A percentile compares a stretch with the other conserved stretches of the same genome.
These are phyloP conservation scores for Aegle marmelos DNA, from an alignment of 345 rosid genomes.

Conservation along the genomic window DNA sequence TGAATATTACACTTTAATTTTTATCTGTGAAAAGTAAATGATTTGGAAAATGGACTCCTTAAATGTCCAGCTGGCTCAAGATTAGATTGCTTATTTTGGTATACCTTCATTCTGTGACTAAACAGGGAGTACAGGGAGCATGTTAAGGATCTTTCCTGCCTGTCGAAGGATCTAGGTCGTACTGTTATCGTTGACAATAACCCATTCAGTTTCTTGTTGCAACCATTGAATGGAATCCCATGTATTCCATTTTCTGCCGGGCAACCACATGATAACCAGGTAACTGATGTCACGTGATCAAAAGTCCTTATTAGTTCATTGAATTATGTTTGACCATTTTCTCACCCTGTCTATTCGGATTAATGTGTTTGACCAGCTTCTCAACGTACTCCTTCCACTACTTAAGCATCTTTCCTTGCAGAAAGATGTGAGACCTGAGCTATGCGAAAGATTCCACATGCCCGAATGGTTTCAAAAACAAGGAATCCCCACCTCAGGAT, in stretches of 20 bases:
- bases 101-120: background rate
- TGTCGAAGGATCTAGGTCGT: conserved; percentile 70
- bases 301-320: background rate
- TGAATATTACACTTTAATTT: background rate
- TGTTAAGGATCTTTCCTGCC: conserved; percentile 85
- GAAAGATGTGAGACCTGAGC: conserved; percentile 72
- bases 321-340: conserved; percentile 1
- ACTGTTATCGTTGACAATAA: conserved; percentile 92
- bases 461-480: conserved; percentile 95
- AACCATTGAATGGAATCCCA: conserved; percentile 95
- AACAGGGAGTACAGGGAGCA: conserved; percentile 80
- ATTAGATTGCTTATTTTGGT: background rate
- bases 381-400: conserved; percentile 88
- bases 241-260: conserved; percentile 87
- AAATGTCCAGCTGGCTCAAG: background rate
- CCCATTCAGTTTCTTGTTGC: conserved; percentile 94
- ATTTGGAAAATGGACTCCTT: background rate
- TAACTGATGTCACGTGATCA: conserved; percentile 6
- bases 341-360: background rate
- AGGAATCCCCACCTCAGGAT: conserved; percentile 72
- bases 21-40: background rate
- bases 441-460: conserved; percentile 81
- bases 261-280: conserved; percentile 81
- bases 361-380: conserved; percentile 53
- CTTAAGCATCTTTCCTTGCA: conserved; percentile 81